Percentiles rank a stretch among this genome's conserved stretches.
These are phyloP conservation scores for Lactarius vividus DNA, from an alignment of 768 basidiomycete genomes.

Conservation along the genomic window DNA sequence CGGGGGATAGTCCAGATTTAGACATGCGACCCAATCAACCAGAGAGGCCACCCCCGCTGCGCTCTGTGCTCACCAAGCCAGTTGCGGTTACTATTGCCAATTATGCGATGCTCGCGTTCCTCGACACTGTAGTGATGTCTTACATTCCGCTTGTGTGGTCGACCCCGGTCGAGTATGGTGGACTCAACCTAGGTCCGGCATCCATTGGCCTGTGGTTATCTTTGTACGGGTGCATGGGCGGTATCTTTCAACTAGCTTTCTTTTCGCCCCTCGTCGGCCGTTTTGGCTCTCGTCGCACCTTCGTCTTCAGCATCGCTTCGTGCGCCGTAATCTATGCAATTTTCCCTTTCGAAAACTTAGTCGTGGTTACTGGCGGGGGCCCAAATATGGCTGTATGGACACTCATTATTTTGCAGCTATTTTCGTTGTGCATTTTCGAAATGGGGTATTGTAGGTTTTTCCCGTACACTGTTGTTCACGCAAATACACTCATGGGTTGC, in stretches of 20 bases:
- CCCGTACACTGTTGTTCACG: background rate
- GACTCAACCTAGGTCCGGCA: too few species aligned
- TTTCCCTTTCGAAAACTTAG: conserved; percentile 30
- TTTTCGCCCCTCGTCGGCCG: conserved; percentile 38
- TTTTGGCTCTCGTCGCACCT: conserved; percentile 37
- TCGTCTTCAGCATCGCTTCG: conserved; percentile 30
- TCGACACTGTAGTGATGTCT: conserved; percentile 39
- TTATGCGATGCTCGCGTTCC: conserved; percentile 42
- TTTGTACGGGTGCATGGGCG: conserved; percentile 36
- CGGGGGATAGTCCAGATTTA: too few species aligned
- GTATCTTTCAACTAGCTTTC: conserved; percentile 38
- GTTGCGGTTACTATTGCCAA: conserved; percentile 44
- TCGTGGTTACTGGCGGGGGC: too few species aligned
- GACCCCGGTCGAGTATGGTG: too few species aligned
- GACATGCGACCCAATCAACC: too few species aligned
- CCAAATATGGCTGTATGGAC: background rate
- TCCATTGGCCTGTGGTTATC: conserved; percentile 40
- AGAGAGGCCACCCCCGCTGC: too few species aligned
- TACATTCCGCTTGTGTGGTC: conserved; percentile 46
- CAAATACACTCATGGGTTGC: conserved; percentile 16
- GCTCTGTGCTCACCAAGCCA: background rate
- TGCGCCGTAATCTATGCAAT: conserved; percentile 29
- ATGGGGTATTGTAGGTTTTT: background rate
- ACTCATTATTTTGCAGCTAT: background rate
- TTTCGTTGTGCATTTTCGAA: background rate